phyloP scores from a whole-genome alignment of 768 basidiomycete species.

The Termitomyces sp. region DNA sequence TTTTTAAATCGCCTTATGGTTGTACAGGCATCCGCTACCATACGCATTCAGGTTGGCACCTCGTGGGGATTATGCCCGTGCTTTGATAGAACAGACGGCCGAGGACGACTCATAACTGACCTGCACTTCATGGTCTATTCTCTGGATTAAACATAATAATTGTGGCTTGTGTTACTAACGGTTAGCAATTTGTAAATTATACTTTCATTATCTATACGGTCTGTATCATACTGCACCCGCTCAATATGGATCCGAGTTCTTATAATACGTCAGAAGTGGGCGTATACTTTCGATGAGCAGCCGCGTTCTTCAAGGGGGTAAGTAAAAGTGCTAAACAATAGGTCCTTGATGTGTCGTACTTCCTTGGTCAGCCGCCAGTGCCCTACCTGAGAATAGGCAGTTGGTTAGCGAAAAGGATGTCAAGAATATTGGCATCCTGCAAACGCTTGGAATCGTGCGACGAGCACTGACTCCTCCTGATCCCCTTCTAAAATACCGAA shows the following conservation, averaged over 20 bases:
- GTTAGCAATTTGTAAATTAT: not conserved
- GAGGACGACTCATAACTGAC: not conserved
- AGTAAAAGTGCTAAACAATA: no score
- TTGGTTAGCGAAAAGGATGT: no score
- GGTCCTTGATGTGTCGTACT: no score
- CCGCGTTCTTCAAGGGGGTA: not conserved
- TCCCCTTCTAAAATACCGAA: not conserved
- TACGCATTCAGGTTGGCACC: constrained; percentile 27
- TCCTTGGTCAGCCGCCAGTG: no score
- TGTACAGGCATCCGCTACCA: constrained; percentile 26
- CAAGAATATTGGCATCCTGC: no score
- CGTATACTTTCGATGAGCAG: not conserved
- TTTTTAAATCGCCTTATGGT: not conserved
- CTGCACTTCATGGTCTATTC: not conserved
- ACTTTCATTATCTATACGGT: not conserved
- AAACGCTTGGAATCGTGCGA: not conserved
- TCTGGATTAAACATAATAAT: not conserved
- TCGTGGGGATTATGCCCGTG: constrained; percentile 20
- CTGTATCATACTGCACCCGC: not conserved
- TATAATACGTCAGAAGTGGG: not conserved
- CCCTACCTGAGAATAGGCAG: no score
- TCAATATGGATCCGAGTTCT: not conserved
- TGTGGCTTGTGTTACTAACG: not conserved
- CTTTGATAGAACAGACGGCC: constrained; percentile 26
- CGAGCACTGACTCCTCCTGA: not conserved